These are phyloP conservation scores for Aureococcus anophagefferens DNA, from an alignment of 108 stramenopile genomes.

Conservation along the genomic window DNA sequence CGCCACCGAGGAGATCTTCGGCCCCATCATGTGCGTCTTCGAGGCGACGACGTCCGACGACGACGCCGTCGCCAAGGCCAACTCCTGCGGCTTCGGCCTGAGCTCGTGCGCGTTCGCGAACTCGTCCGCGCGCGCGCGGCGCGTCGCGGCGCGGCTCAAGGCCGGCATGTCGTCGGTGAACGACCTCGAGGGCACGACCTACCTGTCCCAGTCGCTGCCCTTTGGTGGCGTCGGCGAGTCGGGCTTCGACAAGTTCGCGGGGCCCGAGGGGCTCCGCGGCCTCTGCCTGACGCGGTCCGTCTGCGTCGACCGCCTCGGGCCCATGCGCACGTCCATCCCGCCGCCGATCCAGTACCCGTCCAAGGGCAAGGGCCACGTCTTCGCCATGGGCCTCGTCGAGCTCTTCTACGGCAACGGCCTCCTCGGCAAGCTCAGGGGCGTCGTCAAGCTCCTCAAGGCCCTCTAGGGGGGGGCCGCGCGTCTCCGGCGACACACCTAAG, in stretches of 20 bases:
- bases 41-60: constrained; percentile 73
- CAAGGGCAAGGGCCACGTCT: constrained; percentile 54
- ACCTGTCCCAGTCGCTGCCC: constrained; percentile 87
- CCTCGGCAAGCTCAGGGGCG: constrained; percentile 55
- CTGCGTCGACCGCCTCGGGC: constrained; percentile 70
- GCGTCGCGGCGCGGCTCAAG: constrained; percentile 69
- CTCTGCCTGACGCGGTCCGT: constrained; percentile 84
- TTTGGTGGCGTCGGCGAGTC: constrained; percentile 95
- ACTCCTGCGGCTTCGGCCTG: constrained; percentile 78
- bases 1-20: constrained; percentile 93
- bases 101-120: constrained; percentile 81
- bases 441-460: constrained; percentile 20
- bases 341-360: constrained; percentile 72
- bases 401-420: constrained; percentile 66
- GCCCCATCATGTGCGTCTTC: constrained; percentile 93
- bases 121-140: constrained; percentile 50
- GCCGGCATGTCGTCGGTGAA: constrained; percentile 96
- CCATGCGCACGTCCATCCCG: constrained; percentile 79
- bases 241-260: constrained; percentile 95
- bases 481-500: too few relatives aligned
- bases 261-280: constrained; percentile 90
- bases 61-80: constrained; percentile 66
- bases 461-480: too few relatives aligned
- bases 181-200: constrained; percentile 85
- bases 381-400: constrained; percentile 58